Conservation (phyloP, 257 asterid genomes). For the Buddleja alternifolia region DNA sequence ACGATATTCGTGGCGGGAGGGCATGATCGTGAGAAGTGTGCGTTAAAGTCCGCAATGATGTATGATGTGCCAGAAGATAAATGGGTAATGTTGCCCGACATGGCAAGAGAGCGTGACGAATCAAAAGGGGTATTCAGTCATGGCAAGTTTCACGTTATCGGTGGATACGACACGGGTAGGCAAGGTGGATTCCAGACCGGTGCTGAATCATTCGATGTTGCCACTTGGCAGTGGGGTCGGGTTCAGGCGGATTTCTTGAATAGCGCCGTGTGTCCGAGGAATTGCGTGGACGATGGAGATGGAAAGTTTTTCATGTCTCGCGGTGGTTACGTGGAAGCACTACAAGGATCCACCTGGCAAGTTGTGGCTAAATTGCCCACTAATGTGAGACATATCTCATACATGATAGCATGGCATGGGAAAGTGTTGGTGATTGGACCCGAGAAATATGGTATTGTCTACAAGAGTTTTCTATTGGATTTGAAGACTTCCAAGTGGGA, state of each 20-base stretch:
- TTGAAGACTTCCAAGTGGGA: too few species aligned
- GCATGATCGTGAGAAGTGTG: slow-evolving; percentile 68
- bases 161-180: slow-evolving; percentile 71
- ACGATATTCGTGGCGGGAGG: slow-evolving; percentile 80
- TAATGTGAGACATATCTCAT: slow-evolving; percentile 33
- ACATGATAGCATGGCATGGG: slow-evolving; percentile 53
- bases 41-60: slow-evolving; percentile 62
- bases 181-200: slow-evolving; percentile 50
- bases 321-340: slow-evolving; percentile 35
- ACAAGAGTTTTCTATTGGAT: slow-evolving; percentile 48
- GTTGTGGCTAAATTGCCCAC: slow-evolving; percentile 36
- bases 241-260: slow-evolving; percentile 41
- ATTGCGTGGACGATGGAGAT: slow-evolving; percentile 42
- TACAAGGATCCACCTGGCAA: slow-evolving; percentile 47
- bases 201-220: slow-evolving; percentile 55
- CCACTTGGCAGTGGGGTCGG: slow-evolving; percentile 55
- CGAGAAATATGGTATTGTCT: slow-evolving; percentile 40
- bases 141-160: slow-evolving; percentile 70
- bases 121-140: slow-evolving; percentile 44
- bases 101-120: slow-evolving; percentile 55
- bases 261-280: slow-evolving; percentile 48
- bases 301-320: slow-evolving; percentile 39
- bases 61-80: slow-evolving; percentile 54
- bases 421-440: slow-evolving; percentile 60
- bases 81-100: slow-evolving; percentile 45